Evolutionary conservation across 306 rosid species (phyloP).

Genomic region (Alnus glutinosa): DNA sequence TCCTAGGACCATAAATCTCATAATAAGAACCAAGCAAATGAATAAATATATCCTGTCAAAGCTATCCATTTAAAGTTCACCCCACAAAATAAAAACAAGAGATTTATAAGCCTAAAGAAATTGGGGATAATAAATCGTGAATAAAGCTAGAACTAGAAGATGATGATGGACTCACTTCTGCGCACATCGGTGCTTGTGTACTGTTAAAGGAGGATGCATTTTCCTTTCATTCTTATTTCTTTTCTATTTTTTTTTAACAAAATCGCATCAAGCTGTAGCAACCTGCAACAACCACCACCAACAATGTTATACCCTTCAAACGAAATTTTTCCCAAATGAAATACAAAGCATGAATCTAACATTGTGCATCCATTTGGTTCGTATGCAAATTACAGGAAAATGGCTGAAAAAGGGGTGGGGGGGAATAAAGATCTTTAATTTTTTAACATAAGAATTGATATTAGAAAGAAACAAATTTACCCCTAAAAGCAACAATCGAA

Average conservation of each 20-base stretch:
- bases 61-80: not conserved
- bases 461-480: not conserved
- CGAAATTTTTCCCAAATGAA: not conserved
- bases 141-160: not conserved
- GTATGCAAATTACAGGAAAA: not conserved
- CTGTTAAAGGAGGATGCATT: slow-evolving; percentile 93
- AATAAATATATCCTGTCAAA: not conserved
- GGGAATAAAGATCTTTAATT: not conserved
- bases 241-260: not conserved
- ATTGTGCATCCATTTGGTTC: not conserved
- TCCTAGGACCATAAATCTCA: not conserved
- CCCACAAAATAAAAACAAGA: not conserved
- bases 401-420: not conserved
- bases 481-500: not conserved
- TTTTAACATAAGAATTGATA: not conserved
- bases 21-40: not conserved
- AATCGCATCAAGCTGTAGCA: slow-evolving; percentile 31
- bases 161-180: slow-evolving; percentile 58
- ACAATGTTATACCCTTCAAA: not conserved
- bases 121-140: not conserved
- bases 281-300: slow-evolving; percentile 24
- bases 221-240: not conserved
- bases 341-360: not conserved
- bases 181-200: slow-evolving; percentile 94
- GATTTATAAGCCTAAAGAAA: not conserved